Conservation (phyloP, 2,329 filamentous ascomycete genomes). For the Pseudogymnoascus sp. region DNA sequence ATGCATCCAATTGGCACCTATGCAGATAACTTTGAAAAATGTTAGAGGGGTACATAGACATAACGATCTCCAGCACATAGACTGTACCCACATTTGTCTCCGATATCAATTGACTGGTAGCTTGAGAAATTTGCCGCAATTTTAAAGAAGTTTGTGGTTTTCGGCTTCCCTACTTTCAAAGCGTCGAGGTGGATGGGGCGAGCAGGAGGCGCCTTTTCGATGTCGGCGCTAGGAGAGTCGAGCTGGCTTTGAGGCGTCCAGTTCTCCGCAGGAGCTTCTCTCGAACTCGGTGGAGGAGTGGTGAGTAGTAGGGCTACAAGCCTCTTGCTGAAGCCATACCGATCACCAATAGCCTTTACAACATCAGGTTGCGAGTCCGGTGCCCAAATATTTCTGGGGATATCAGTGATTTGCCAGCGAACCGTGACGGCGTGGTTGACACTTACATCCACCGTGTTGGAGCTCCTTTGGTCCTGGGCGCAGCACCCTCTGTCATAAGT, state of each 20-base stretch:
- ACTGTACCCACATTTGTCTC: constrained; percentile 48
- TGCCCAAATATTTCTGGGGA: constrained; percentile 59
- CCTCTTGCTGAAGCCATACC: constrained; percentile 55
- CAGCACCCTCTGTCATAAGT: constrained; percentile 30
- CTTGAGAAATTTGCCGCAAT: constrained; percentile 69
- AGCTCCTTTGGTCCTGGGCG: constrained; percentile 29
- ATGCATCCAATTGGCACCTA: constrained; percentile 64
- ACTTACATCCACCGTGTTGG: constrained; percentile 65
- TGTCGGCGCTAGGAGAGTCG: constrained; percentile 14
- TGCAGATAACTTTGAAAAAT: constrained; percentile 49
- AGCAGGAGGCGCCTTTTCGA: constrained; percentile 23
- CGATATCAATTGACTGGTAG: constrained; percentile 67
- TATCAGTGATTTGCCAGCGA: constrained; percentile 12
- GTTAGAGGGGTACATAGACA: constrained; percentile 18
- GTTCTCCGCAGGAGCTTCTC: constrained; percentile 17
- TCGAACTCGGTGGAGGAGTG: constrained; percentile 37
- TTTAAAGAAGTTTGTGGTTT: constrained; percentile 30
- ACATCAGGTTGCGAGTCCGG: constrained; percentile 53
- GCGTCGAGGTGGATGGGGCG: constrained; percentile 15
- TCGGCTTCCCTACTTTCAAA: not conserved
- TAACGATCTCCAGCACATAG: not conserved
- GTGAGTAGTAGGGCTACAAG: constrained; percentile 58
- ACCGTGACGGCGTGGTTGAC: not conserved
- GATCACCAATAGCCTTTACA: constrained; percentile 31
- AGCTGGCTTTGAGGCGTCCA: constrained; percentile 12